Percentiles rank a stretch among this genome's conserved stretches.
phyloP scores from a whole-genome alignment of 23 red algal genomes.

The Gracilariopsis chorda region DNA sequence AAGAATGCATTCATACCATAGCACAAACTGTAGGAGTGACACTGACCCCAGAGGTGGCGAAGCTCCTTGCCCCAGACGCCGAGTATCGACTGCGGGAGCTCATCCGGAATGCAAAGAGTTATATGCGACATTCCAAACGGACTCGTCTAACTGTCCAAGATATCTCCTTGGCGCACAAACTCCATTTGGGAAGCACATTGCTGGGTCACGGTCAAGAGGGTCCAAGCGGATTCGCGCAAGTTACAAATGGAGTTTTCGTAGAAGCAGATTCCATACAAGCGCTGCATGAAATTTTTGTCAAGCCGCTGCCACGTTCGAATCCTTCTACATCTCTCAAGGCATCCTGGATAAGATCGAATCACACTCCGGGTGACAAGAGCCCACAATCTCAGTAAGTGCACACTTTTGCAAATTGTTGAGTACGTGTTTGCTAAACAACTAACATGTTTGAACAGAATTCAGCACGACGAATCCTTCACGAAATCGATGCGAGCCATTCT shows the following conservation, averaged over 20 bases:
- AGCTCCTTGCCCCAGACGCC: constrained; percentile 61
- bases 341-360: too few relatives aligned
- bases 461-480: neutral
- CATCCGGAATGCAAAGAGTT: constrained; percentile 81
- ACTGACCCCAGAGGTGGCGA: constrained; percentile 46
- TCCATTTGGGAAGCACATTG: neutral
- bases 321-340: too few relatives aligned
- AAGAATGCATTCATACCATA: constrained; percentile 36
- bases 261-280: neutral
- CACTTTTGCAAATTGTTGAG: too few relatives aligned
- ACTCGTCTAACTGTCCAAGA: constrained; percentile 57
- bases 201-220: neutral
- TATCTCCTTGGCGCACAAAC: constrained; percentile 40
- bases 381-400: too few relatives aligned
- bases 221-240: neutral
- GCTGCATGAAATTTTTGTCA: neutral
- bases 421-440: too few relatives aligned
- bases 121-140: constrained; percentile 94
- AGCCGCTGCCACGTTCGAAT: neutral
- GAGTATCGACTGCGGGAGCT: constrained; percentile 88
- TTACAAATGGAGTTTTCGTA: constrained; percentile 6
- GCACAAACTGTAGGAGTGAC: constrained; percentile 16
- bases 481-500: neutral
- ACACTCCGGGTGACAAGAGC: too few relatives aligned
- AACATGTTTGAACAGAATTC: neutral